Evolutionary conservation across 1,284 basidiomycete genomes (phyloP), one percentile per base, ranked within the genome.

Genomic region (Melampsora occidentalis): DNA sequence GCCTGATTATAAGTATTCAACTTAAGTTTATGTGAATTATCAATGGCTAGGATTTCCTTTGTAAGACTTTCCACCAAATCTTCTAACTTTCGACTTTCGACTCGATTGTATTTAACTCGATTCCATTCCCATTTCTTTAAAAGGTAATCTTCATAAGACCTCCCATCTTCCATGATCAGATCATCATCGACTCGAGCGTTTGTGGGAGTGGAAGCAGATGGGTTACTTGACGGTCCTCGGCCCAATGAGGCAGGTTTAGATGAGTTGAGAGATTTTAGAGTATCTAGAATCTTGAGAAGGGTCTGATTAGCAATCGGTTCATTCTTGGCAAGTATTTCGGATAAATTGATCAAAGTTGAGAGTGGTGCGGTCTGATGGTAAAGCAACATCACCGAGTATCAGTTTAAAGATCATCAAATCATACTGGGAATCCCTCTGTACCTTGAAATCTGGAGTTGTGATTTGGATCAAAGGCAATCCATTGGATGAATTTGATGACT

Each of bases 211-310:
- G 62, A 33, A 22, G 6, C 9, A 16, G 64, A 57, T 25, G 51
- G 51, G 16, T 64, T 20, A 35, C 22, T 48, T 35, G 72, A n/a
- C 51, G 53, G 48, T 25, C 61, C 57, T 16, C 57, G 64, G 7
- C 31, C 33, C 31, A 76, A 76, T 18, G 73, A 57, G 20, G 73
- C 18, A 49, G 73, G 73, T 66, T 70, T 76, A n/a, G 73, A 76
- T 22, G 49, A 33, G 10, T 42, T 49, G 28, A 99, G 87, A 79
- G 91, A 92, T 65, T 94, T 91, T 68, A 98, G 87, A 0, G 94
- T 95, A 82, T 99, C 97, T 77, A 98, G 93, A 31, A 91, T 91
- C 87, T 97, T 98, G 78, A 91, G 91, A 77, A 96, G 91, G 14
- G 90, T 89, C 28, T 88, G 85, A 2, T 93, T 97, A 85, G 97